Conservation (phyloP, 805 yeast species). For the Candida coleopterorum region DNA sequence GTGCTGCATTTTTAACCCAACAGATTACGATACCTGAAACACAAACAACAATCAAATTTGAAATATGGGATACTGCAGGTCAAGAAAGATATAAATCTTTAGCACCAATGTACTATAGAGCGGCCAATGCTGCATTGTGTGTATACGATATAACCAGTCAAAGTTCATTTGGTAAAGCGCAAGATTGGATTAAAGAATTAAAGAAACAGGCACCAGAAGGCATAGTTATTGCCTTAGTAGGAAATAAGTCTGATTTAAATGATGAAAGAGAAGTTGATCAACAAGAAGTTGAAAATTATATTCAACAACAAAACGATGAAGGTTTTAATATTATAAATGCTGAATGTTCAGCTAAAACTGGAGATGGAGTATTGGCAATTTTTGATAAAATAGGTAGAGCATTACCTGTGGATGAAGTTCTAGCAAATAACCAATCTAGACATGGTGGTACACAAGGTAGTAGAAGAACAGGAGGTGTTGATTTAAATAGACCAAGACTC, state of each 20-base stretch:
- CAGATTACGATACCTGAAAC: slow-evolving; percentile 50
- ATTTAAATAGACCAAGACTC: slow-evolving; percentile 26
- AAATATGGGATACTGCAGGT: slow-evolving; percentile 96
- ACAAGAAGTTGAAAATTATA: slow-evolving; percentile 45
- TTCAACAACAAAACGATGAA: slow-evolving; percentile 43
- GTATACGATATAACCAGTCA: slow-evolving; percentile 72
- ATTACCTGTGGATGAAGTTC: slow-evolving; percentile 38
- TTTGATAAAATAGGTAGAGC: slow-evolving; percentile 37
- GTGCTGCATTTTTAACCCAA: slow-evolving; percentile 79
- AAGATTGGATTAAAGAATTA: slow-evolving; percentile 73
- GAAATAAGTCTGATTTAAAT: slow-evolving; percentile 66
- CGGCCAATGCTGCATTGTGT: slow-evolving; percentile 67
- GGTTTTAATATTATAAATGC: slow-evolving; percentile 23
- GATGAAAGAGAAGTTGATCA: slow-evolving; percentile 41
- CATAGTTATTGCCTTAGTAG: slow-evolving; percentile 77
- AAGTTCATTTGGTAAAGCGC: slow-evolving; percentile 65
- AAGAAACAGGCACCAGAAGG: slow-evolving; percentile 75
- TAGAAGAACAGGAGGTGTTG: slow-evolving; percentile 31
- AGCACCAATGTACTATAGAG: slow-evolving; percentile 44
- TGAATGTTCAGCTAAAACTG: slow-evolving; percentile 44
- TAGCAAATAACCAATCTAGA: slow-evolving; percentile 20
- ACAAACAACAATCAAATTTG: slow-evolving; percentile 57
- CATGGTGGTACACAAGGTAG: slow-evolving; percentile 15
- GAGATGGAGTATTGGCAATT: slow-evolving; percentile 40
- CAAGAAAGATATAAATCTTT: slow-evolving; percentile 48